These are phyloP conservation scores for Colletotrichum neosansevieriae DNA, from an alignment of 2,329 filamentous ascomycete species.

Conservation along the genomic window DNA sequence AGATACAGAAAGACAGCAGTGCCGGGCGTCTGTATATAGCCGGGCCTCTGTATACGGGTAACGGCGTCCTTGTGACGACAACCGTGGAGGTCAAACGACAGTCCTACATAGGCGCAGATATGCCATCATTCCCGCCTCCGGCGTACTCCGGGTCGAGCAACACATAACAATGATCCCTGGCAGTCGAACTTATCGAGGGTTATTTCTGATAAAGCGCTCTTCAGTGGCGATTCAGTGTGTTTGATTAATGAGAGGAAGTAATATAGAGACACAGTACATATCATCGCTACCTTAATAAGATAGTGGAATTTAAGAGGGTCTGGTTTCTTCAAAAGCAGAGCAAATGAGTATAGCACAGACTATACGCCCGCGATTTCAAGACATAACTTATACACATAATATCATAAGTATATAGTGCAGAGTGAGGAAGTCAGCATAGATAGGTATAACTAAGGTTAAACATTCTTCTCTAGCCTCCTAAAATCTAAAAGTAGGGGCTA, in stretches of 20 bases:
- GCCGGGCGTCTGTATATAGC: too few relatives aligned
- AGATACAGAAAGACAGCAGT: background rate
- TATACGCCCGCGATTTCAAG: background rate
- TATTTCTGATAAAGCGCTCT: background rate
- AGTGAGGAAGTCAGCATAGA: too few relatives aligned
- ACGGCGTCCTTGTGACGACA: conserved; percentile 1
- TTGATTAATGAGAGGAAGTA: background rate
- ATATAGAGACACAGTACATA: background rate
- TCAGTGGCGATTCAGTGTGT: background rate
- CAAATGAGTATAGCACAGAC: background rate
- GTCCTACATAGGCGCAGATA: background rate
- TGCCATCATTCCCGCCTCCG: conserved; percentile 8
- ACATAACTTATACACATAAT: background rate
- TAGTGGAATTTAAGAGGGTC: background rate
- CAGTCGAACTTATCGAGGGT: background rate
- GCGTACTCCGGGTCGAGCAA: background rate
- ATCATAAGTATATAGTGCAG: too few relatives aligned
- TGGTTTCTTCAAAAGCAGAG: background rate
- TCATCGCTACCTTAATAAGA: background rate
- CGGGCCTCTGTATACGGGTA: background rate
- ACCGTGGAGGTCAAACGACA: conserved; percentile 13
- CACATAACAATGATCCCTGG: background rate
- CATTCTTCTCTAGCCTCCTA: too few relatives aligned
- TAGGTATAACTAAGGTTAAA: too few relatives aligned
- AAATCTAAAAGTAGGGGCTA: too few relatives aligned